Base-by-base conservation (phyloP, 805 yeast genomes). In the Cyberlindnera mississippiensis region DNA sequence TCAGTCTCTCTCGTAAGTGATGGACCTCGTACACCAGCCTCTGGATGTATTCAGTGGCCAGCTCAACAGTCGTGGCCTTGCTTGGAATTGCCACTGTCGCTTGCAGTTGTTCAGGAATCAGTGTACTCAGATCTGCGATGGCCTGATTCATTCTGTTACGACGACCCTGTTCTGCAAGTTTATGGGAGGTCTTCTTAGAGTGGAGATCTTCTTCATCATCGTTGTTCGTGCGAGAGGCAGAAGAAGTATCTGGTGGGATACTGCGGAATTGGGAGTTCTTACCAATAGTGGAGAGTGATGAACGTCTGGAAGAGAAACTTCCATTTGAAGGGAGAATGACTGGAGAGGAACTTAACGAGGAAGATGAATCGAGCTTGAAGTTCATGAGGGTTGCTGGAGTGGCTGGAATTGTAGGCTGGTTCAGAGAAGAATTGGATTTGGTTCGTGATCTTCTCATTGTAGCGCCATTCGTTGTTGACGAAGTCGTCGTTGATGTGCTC, bases 161-260 rank as follows among this genome's bases (percentile, higher is more conserved):
- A 40, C 99, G 73, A 13, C 96, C 98, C 63, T 93, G 97, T 64
- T 91, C 99, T 1, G 99, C 98, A 13, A 87, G 73, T 60, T 91
- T 90, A 63, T 91, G 99, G 1, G 67, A 62, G 20, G 66, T 62
- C 35, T 65, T 67, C 42, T 62, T 60, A 27, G 51, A 17, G 32
- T 40, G 45, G 14, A 44, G 45, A 10, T 45, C 42, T 26, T 20
- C 41, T 17, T 42, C 56, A n/a, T 46, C 48, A 13, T 45, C 50
- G 6, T 45, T 35, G 28, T 31, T 38, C 11, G 45, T 24, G 17
- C 44, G 33, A n/a, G 44, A 30, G 3, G 37, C 39, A n/a, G 47
- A 36, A 4, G 46, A 35, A 2, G 46, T 37, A 22, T 39, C 42
- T 12, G 37, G 38, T 13, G 42, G 47, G 30, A 40, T 36, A 3